Percentiles rank a stretch among this genome's conserved stretches.
Conservation (phyloP, 495 filamentous ascomycete species). For the Xylaria telfairii region DNA sequence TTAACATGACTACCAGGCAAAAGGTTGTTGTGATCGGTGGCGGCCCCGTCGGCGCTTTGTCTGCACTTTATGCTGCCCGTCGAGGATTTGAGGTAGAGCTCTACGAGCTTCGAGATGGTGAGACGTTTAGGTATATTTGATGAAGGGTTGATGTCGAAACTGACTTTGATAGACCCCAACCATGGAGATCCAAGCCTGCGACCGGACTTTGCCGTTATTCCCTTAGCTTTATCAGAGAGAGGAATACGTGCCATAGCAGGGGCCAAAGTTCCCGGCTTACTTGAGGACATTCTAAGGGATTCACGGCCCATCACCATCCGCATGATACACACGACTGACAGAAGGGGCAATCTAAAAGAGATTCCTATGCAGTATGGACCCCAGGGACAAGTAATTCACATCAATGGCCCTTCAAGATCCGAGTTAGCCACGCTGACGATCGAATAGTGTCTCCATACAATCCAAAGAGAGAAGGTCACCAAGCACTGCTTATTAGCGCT, state of each 20-base stretch:
- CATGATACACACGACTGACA: not conserved
- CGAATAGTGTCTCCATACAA: constrained; percentile 54
- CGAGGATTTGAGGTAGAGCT: constrained; percentile 79
- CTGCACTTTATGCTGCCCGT: constrained; percentile 78
- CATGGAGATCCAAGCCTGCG: not conserved
- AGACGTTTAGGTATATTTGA: constrained; percentile 29
- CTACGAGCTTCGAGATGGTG: constrained; percentile 81
- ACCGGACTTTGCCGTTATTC: constrained; percentile 55
- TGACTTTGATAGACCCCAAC: constrained; percentile 10
- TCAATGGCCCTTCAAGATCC: not conserved
- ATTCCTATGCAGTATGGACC: constrained; percentile 10
- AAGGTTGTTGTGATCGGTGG: constrained; percentile 78
- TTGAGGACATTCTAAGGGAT: not conserved
- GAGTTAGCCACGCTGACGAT: not conserved
- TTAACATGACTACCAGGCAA: constrained; percentile 38
- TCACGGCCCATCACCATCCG: not conserved
- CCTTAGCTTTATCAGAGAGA: constrained; percentile 78
- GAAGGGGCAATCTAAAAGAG: not conserved
- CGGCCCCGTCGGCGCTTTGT: constrained; percentile 78
- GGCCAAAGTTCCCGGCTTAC: not conserved
- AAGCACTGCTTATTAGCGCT: constrained; percentile 71
- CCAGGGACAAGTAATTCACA: not conserved
- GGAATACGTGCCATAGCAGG: constrained; percentile 70
- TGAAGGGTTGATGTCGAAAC: too few relatives aligned
- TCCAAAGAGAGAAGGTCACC: constrained; percentile 67